phyloP scores from a whole-genome alignment of 352 stramenopile species.

The Pythium periplocum region DNA sequence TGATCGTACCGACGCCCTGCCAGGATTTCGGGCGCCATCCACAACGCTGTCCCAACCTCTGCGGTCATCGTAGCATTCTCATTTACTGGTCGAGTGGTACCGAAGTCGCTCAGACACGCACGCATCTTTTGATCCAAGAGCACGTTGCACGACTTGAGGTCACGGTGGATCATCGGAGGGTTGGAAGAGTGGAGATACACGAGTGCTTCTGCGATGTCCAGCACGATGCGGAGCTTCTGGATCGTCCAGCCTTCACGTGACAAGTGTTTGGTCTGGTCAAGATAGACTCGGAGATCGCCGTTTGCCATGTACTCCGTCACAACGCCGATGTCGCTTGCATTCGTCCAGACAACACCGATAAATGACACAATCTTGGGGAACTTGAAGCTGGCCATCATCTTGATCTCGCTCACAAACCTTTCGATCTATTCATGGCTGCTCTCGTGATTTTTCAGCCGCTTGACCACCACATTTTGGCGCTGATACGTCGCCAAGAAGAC shows the following conservation, averaged over 20 bases:
- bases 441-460: background rate
- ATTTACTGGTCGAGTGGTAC: constrained; percentile 46
- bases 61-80: constrained; percentile 44
- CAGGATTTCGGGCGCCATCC: constrained; percentile 59
- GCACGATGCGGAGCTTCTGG: constrained; percentile 44
- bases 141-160: constrained; percentile 87
- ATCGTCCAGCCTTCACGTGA: constrained; percentile 12
- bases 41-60: constrained; percentile 49
- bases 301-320: constrained; percentile 70
- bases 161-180: constrained; percentile 77
- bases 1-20: constrained; percentile 65
- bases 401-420: constrained; percentile 71
- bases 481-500: background rate
- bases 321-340: constrained; percentile 55
- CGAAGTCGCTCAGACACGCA: constrained; percentile 30
- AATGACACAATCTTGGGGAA: constrained; percentile 60
- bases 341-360: constrained; percentile 59
- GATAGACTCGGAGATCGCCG: constrained; percentile 59
- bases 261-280: constrained; percentile 24
- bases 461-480: background rate
- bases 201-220: constrained; percentile 55
- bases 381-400: constrained; percentile 60
- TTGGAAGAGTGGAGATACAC: constrained; percentile 73
- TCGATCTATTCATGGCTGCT: constrained; percentile 30
- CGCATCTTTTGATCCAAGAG: constrained; percentile 52